Percentiles rank a stretch among this genome's conserved stretches.
These are phyloP conservation scores for Bonnemaisonia californica DNA, from an alignment of 31 red algal species.

Conservation along the genomic window DNA sequence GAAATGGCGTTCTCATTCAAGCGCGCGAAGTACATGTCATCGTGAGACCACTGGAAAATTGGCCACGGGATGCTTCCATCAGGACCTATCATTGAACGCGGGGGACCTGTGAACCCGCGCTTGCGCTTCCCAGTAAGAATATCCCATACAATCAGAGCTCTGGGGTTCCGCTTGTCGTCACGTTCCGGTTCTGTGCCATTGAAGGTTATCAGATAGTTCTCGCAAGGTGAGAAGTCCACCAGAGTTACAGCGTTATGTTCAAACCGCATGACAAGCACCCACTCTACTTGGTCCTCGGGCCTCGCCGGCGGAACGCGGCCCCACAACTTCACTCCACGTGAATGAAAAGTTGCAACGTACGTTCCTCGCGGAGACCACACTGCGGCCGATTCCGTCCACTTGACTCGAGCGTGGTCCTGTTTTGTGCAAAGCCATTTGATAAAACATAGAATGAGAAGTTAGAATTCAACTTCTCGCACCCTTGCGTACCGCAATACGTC, in stretches of 20 bases:
- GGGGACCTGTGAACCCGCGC: slow-evolving; percentile 86
- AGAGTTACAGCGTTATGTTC: slow-evolving; percentile 82
- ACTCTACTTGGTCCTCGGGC: slow-evolving; percentile 60
- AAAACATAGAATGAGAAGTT: too few relatives aligned
- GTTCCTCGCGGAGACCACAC: slow-evolving; percentile 92
- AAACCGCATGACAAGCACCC: slow-evolving; percentile 90
- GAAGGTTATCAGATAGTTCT: slow-evolving; percentile 95
- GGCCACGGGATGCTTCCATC: slow-evolving; percentile 89
- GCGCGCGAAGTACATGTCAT: slow-evolving; percentile 88
- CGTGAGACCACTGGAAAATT: slow-evolving; percentile 89
- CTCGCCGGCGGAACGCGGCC: slow-evolving; percentile 40
- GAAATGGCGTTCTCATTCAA: slow-evolving; percentile 85
- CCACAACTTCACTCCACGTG: slow-evolving; percentile 92
- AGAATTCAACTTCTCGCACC: too few relatives aligned
- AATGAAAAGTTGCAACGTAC: slow-evolving; percentile 92
- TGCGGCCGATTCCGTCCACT: slow-evolving; percentile 87
- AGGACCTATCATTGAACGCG: slow-evolving; percentile 61
- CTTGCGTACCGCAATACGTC: too few relatives aligned
- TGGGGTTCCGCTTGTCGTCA: slow-evolving; percentile 87
- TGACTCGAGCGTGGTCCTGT: slow-evolving; percentile 73
- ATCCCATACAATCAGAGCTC: slow-evolving; percentile 91
- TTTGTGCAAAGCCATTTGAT: neutral
- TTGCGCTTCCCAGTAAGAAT: slow-evolving; percentile 86
- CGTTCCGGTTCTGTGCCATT: slow-evolving; percentile 89
- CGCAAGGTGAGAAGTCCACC: slow-evolving; percentile 86